Evolutionary conservation across 768 basidiomycete genomes (phyloP).

Genomic region (Pisolithus tinctorius): DNA sequence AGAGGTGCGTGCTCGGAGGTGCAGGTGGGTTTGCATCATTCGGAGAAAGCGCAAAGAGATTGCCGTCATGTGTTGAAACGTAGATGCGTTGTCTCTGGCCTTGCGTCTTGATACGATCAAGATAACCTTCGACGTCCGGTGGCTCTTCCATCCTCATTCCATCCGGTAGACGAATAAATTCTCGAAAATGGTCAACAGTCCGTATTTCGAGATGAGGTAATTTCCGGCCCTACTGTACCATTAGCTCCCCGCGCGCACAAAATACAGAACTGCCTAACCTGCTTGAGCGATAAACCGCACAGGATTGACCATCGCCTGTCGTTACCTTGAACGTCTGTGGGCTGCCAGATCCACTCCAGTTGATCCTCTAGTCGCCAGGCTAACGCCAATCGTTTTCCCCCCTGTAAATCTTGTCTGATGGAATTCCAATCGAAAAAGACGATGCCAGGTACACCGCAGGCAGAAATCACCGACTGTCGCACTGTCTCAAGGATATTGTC

Average conservation of each 20-base stretch:
- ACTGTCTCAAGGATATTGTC: conserved; percentile 60
- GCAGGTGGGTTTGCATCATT: conserved; percentile 57
- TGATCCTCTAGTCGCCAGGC: conserved; percentile 72
- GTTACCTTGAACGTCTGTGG: conserved; percentile 57
- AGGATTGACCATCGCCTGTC: conserved; percentile 66
- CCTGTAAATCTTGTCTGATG: conserved; percentile 42
- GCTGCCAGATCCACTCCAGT: conserved; percentile 83
- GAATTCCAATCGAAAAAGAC: conserved; percentile 48
- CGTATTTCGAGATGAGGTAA: conserved; percentile 67
- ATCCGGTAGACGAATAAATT: conserved; percentile 31
- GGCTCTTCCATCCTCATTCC: conserved; percentile 61
- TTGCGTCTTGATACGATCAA: conserved; percentile 62
- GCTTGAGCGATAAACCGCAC: conserved; percentile 65
- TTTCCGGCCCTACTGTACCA: conserved; percentile 26
- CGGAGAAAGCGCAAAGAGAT: conserved; percentile 54
- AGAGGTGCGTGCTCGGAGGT: conserved; percentile 50
- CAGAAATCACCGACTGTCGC: conserved; percentile 44
- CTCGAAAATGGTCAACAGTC: conserved; percentile 61
- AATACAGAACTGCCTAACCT: conserved; percentile 35
- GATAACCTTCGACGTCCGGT: conserved; percentile 78
- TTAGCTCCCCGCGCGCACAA: conserved; percentile 9
- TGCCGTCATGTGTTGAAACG: conserved; percentile 64
- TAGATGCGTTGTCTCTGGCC: conserved; percentile 60
- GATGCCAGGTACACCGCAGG: conserved; percentile 17
- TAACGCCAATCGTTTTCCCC: conserved; percentile 59